Base-by-base conservation (phyloP, 306 rosid genomes). In the Pueraria montana region DNA sequence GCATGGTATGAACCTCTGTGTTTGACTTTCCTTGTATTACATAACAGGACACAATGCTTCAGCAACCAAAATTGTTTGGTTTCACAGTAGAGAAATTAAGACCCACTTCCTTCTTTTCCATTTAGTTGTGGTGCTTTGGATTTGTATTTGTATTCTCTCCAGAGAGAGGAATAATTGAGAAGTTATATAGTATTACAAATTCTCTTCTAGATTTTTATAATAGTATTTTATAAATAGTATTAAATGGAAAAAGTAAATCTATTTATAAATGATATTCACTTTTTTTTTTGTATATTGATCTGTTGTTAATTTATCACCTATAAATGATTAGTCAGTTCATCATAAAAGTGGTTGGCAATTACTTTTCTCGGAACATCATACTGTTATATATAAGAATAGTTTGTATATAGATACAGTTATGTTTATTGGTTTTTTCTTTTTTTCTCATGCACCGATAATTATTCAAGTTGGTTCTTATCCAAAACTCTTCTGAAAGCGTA, bases 31-130 rank as follows among this genome's bases (percentile, higher is more conserved):
- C 50, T 48, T 62, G 36, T 18, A 14, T 45, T 62, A n/a, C 49
- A 64, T 18, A 32, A 69, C 55, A 55, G 17, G 63, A 72, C 81
- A 59, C 16, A 24, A 36, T 26, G 70, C 66, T 61, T 53, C 2
- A 55, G 80, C 78, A 43, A 55, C 72, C 76, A 80, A 76, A 43
- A 38, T 84, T 76, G 85, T 83, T 76, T 52, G 62, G 55, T 21
- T 11, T 30, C 8, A 6, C 32, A 52, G 24, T 52, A 38, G 53
- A 63, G 68, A 55, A 16, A 68, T 59, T 21, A 36, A 0, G 34
- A 76, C 11, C 40, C 63, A 0, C 10, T 76, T 83, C 45, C 53
- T 76, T 26, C 36, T 27, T 81, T 52, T 40, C 14, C 53, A 65
- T 78, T 34, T 66, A 49, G 53, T 13, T 38, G 21, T 16, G 72